These are phyloP conservation scores for Psilocybe azurescens DNA, from an alignment of 768 basidiomycete genomes.

Conservation along the genomic window DNA sequence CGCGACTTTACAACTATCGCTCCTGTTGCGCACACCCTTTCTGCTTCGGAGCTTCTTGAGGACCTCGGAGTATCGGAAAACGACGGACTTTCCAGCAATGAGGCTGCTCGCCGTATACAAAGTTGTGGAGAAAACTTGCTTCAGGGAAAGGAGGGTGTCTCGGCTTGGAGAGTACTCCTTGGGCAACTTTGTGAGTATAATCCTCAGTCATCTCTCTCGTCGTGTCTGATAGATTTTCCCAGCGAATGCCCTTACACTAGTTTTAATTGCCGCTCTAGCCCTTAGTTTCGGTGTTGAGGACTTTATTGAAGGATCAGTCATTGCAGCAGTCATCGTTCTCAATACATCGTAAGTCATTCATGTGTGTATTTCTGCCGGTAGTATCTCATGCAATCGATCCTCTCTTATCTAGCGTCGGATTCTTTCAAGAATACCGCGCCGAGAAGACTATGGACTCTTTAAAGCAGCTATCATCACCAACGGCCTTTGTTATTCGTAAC, in stretches of 20 bases:
- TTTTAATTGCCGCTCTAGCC: slow-evolving; percentile 45
- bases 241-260: slow-evolving; percentile 48
- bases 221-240: neutral
- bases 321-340: slow-evolving; percentile 47
- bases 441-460: slow-evolving; percentile 59
- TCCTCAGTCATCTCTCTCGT: neutral
- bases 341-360: slow-evolving; percentile 40
- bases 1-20: slow-evolving; percentile 35
- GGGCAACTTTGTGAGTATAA: slow-evolving; percentile 36
- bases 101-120: slow-evolving; percentile 37
- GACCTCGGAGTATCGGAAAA: slow-evolving; percentile 36
- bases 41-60: slow-evolving; percentile 32
- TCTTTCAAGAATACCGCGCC: slow-evolving; percentile 51
- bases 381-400: neutral
- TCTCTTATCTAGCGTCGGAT: slow-evolving; percentile 38
- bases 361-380: neutral
- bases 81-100: slow-evolving; percentile 42
- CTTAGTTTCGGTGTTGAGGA: slow-evolving; percentile 60
- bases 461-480: slow-evolving; percentile 51
- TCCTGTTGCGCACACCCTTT: slow-evolving; percentile 37
- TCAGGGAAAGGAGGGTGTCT: slow-evolving; percentile 38
- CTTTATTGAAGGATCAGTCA: slow-evolving; percentile 57
- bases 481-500: slow-evolving; percentile 48
- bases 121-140: slow-evolving; percentile 39
- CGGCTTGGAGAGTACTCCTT: slow-evolving; percentile 37